These are phyloP conservation scores for Coprinopsis cinerea DNA, from an alignment of 768 basidiomycete genomes.

Conservation along the genomic window DNA sequence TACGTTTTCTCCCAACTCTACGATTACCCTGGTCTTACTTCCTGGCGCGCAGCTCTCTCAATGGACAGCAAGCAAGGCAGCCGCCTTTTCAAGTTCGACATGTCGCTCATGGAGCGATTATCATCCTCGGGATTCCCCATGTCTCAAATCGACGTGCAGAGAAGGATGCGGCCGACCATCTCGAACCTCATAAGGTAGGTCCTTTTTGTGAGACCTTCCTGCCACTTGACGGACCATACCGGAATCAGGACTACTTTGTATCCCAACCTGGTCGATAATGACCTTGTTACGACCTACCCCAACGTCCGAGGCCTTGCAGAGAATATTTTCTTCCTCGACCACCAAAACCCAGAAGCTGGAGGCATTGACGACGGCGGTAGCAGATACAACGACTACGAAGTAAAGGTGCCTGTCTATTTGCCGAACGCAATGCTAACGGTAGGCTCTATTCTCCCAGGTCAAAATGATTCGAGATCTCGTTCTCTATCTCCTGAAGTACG, in stretches of 20 bases:
- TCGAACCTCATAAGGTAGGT: conserved; percentile 52
- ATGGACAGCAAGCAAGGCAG: conserved; percentile 58
- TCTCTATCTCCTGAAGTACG: conserved; percentile 28
- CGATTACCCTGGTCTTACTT: conserved; percentile 1
- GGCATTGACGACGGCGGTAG: conserved; percentile 56
- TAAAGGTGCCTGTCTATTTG: conserved; percentile 18
- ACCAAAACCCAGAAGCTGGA: conserved; percentile 54
- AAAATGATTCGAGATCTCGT: conserved; percentile 40
- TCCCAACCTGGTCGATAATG: conserved; percentile 52
- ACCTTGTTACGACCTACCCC: conserved; percentile 43
- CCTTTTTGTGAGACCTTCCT: neutral
- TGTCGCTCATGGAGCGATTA: conserved; percentile 73
- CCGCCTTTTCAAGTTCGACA: conserved; percentile 58
- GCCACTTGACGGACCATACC: neutral
- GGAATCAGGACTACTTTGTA: conserved; percentile 50
- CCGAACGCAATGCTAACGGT: no score
- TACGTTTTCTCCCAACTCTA: conserved; percentile 18
- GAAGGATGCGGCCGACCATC: conserved; percentile 71
- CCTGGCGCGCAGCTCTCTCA: conserved; percentile 65
- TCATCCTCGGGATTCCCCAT: conserved; percentile 51
- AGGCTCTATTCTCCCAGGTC: conserved; percentile 27
- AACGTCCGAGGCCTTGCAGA: conserved; percentile 55
- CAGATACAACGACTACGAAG: conserved; percentile 67
- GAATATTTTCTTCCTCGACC: conserved; percentile 65
- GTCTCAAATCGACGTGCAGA: conserved; percentile 66